Percentiles rank a stretch among this genome's conserved stretches.
Evolutionary conservation across 139 green algal species (phyloP).

Genomic region (Nannochloris sp.): DNA sequence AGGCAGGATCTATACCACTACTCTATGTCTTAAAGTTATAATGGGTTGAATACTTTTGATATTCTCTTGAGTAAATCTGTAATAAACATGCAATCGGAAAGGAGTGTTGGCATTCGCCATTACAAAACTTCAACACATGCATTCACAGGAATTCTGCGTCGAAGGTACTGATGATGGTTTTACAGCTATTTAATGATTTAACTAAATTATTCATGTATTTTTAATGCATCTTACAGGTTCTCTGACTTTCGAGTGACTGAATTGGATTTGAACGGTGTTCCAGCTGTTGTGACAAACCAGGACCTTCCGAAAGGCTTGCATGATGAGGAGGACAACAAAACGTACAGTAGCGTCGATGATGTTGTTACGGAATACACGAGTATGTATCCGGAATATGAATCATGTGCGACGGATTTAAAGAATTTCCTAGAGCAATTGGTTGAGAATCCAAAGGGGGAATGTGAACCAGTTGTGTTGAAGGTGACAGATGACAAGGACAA

Average conservation of each 20-base stretch:
- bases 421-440: neutral
- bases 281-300: slow-evolving; percentile 43
- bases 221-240: slow-evolving; percentile 39
- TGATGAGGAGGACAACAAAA: neutral
- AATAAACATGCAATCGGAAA: too few relatives aligned
- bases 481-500: slow-evolving; percentile 29
- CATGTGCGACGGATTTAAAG: neutral
- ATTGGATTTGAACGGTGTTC: slow-evolving; percentile 40
- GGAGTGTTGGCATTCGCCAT: too few relatives aligned
- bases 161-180: slow-evolving; percentile 30
- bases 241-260: slow-evolving; percentile 81
- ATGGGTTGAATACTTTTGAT: too few relatives aligned
- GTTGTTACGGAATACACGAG: neutral
- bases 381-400: neutral
- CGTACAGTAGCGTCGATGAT: neutral
- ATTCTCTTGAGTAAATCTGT: too few relatives aligned
- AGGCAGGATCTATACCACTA: too few relatives aligned
- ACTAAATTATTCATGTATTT: neutral
- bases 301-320: neutral
- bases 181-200: neutral
- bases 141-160: slow-evolving; percentile 67
- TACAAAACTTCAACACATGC: slow-evolving; percentile 11
- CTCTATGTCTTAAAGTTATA: too few relatives aligned
- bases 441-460: neutral
- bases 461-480: slow-evolving; percentile 23